These are phyloP conservation scores for Neonectria ditissima DNA, from an alignment of 2,329 filamentous ascomycete genomes.

Conservation along the genomic window DNA sequence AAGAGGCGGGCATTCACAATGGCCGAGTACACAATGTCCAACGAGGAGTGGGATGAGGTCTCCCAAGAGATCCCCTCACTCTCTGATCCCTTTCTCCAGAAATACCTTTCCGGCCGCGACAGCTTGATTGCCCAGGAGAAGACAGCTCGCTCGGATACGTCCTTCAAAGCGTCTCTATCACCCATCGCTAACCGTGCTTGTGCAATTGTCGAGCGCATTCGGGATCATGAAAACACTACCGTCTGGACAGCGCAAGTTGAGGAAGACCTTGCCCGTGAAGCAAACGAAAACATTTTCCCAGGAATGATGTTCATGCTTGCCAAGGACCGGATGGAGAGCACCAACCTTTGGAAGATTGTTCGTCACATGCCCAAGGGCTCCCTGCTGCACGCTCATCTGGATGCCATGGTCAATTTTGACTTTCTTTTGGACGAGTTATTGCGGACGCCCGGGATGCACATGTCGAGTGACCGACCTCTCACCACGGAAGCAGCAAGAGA, in stretches of 20 bases:
- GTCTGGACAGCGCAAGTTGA: conserved; percentile 83
- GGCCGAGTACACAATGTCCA: conserved; percentile 54
- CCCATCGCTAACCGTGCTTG: conserved; percentile 83
- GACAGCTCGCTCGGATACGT: conserved; percentile 78
- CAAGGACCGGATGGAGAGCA: conserved; percentile 86
- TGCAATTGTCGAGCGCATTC: conserved; percentile 82
- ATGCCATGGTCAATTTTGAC: conserved; percentile 91
- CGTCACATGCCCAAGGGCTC: conserved; percentile 89
- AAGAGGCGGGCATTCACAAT: conserved; percentile 40
- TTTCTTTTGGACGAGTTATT: conserved; percentile 81
- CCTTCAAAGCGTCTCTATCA: conserved; percentile 80
- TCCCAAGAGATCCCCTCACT: conserved; percentile 65
- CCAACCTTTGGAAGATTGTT: conserved; percentile 87
- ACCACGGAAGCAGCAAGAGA: conserved; percentile 64
- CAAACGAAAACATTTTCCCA: conserved; percentile 76
- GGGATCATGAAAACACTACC: conserved; percentile 78
- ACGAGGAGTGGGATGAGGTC: conserved; percentile 71
- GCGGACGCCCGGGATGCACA: conserved; percentile 78
- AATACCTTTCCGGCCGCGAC: conserved; percentile 82
- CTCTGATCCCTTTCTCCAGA: conserved; percentile 81
- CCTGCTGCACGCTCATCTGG: conserved; percentile 87
- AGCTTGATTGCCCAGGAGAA: conserved; percentile 85
- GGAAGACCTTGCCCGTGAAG: conserved; percentile 72
- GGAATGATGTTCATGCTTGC: conserved; percentile 95
- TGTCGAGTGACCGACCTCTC: conserved; percentile 71